phyloP scores from a whole-genome alignment of 2,329 filamentous ascomycete species.

The Zarea fungicola region DNA sequence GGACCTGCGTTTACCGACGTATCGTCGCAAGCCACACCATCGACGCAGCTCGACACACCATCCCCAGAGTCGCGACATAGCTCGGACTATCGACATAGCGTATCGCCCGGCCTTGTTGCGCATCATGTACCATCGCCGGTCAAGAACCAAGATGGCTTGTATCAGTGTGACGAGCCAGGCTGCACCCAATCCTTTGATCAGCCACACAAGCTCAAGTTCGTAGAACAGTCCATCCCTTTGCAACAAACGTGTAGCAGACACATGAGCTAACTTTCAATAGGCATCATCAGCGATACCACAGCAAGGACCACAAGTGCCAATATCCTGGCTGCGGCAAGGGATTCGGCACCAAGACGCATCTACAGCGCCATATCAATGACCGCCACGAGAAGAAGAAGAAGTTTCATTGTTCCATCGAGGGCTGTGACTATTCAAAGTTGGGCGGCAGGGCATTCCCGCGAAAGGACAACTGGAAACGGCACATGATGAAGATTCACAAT shows the following conservation, averaged over 20 bases:
- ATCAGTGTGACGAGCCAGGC: conserved; percentile 32
- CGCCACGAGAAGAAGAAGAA: conserved; percentile 56
- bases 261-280: conserved; percentile 27
- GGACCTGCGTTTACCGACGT: conserved; percentile 34
- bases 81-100: conserved; percentile 32
- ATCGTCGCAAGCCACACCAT: conserved; percentile 41
- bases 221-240: too few species aligned
- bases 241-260: background rate
- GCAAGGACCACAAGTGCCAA: conserved; percentile 53
- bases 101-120: conserved; percentile 27
- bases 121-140: conserved; percentile 23
- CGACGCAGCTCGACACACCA: conserved; percentile 39
- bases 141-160: conserved; percentile 21
- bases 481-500: conserved; percentile 57
- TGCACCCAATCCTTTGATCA: conserved; percentile 47
- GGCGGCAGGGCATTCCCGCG: conserved; percentile 56
- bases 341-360: conserved; percentile 58
- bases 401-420: conserved; percentile 51
- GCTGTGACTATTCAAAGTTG: conserved; percentile 50
- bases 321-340: conserved; percentile 49
- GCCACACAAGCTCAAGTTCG: conserved; percentile 55
- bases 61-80: conserved; percentile 35
- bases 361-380: conserved; percentile 58
- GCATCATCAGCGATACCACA: conserved; percentile 57
- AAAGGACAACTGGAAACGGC: conserved; percentile 59